phyloP scores from a whole-genome alignment of 768 basidiomycete species.

The Coprinopsis strossmayeri region DNA sequence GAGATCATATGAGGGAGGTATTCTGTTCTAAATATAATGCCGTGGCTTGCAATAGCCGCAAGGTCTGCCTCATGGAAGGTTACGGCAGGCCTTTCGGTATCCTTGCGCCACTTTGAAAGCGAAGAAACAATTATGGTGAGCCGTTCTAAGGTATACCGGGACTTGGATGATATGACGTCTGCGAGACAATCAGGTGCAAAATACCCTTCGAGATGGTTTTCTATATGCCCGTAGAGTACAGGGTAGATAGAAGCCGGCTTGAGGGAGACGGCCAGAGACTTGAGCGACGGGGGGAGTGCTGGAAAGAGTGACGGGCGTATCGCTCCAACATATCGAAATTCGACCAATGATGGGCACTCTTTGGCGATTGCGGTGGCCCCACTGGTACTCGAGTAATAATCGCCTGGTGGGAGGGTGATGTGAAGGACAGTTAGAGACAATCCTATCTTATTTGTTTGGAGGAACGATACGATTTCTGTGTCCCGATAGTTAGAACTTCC shows the following conservation, averaged over 20 bases:
- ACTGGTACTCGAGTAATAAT: too few relatives aligned
- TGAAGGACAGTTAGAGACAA: neutral
- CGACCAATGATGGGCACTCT: neutral
- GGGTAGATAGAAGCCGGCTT: neutral
- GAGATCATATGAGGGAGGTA: too few relatives aligned
- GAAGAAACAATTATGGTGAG: neutral
- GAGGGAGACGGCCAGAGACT: neutral
- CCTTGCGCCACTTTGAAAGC: too few relatives aligned
- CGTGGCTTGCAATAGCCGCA: too few relatives aligned
- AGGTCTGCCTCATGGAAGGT: too few relatives aligned
- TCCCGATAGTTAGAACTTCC: neutral
- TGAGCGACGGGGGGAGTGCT: neutral
- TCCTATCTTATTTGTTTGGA: neutral
- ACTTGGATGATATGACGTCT: neutral
- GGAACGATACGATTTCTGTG: neutral
- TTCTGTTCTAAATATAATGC: too few relatives aligned
- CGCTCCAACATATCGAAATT: neutral
- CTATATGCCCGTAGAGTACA: neutral
- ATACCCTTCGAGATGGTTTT: neutral
- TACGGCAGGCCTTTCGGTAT: too few relatives aligned
- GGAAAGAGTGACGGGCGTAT: neutral
- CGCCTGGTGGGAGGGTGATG: too few relatives aligned
- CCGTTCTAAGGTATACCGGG: neutral
- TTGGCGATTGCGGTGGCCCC: neutral
- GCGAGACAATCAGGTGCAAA: neutral